phyloP scores from a whole-genome alignment of 352 stramenopile species.

The Globisporangium paroecandrum region DNA sequence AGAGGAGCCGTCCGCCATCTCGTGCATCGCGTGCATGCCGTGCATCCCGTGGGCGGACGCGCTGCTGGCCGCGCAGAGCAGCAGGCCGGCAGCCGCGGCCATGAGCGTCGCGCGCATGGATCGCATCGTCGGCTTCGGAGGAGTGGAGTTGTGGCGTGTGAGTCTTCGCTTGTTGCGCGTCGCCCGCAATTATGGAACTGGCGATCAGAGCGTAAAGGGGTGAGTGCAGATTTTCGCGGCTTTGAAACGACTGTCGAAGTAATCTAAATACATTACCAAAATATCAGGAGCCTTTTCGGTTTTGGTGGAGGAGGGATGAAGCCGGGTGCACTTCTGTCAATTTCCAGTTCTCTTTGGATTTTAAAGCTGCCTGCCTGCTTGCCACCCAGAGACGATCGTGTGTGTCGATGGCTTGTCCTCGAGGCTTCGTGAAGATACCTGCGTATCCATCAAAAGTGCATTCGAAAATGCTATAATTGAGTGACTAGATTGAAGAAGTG shows the following conservation, averaged over 20 bases:
- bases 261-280: not conserved
- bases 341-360: not conserved
- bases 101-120: conserved; percentile 20
- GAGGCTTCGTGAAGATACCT: not conserved
- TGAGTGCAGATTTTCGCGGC: not conserved
- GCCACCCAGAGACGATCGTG: not conserved
- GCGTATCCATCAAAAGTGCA: not conserved
- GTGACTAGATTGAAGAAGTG: not conserved
- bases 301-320: not conserved
- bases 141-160: too few relatives aligned
- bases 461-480: conserved; percentile 9
- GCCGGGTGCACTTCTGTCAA: not conserved
- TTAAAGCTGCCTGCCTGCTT: not conserved
- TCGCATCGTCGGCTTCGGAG: not conserved
- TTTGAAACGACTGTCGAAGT: not conserved
- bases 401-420: not conserved
- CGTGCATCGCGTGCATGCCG: conserved; percentile 22
- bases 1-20: conserved; percentile 13
- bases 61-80: conserved; percentile 18
- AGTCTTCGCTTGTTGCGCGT: not conserved
- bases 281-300: conserved; percentile 1
- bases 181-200: conserved; percentile 6
- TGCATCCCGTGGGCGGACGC: conserved; percentile 20
- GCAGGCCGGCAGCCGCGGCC: not conserved
- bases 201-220: conserved; percentile 4